Conservation (phyloP, 129 eudicot genomes). For the Helianthus annuus region HanXRQr2.0-SUNRISE NC_035440.2:49250883-49251382, state of each 20-base stretch:
- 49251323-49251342: constrained; percentile 19
- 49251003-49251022: constrained; percentile 55
- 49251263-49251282: constrained; percentile 12
- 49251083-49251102: constrained; percentile 40
- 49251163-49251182: background rate
- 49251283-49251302: constrained; percentile 28
- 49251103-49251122: constrained; percentile 27
- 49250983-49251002: constrained; percentile 31
- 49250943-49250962: constrained; percentile 5
- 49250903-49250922: constrained; percentile 81
- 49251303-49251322: constrained; percentile 23
- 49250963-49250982: constrained; percentile 42
- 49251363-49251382: background rate
- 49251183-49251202: constrained; percentile 5
- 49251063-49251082: constrained; percentile 14
- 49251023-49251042: constrained; percentile 27
- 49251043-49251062: background rate
- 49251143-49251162: constrained; percentile 36
- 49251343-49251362: background rate
- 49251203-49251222: constrained; percentile 32
- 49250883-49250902: constrained; percentile 92
- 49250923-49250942: constrained; percentile 92
- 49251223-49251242: constrained; percentile 21
- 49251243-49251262: constrained; percentile 18
- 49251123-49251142: constrained; percentile 42